phyloP scores from a whole-genome alignment of 2,329 filamentous ascomycete species.

The Paraphaeosphaeria sporulosa region DNA sequence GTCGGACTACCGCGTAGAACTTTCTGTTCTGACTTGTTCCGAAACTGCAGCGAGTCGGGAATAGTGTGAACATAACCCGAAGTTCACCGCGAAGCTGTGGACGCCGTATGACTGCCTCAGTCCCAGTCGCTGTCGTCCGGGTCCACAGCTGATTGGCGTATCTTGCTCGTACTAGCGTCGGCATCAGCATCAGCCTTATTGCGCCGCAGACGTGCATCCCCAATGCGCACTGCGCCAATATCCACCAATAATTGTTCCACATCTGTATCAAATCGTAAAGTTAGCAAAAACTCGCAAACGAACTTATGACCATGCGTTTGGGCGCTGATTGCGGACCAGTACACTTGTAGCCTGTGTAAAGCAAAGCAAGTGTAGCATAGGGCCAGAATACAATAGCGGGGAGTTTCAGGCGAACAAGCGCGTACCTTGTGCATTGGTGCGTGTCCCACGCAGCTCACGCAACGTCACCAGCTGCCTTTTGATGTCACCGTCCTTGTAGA shows the following conservation, averaged over 20 bases:
- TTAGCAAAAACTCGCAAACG: constrained; percentile 13
- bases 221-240: constrained; percentile 78
- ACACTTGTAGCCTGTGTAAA: neutral
- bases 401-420: constrained; percentile 10
- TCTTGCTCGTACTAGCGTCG: constrained; percentile 62
- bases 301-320: neutral
- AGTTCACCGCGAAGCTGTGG: neutral
- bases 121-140: constrained; percentile 69
- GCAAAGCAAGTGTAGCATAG: neutral
- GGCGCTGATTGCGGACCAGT: neutral
- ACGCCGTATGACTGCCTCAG: constrained; percentile 45
- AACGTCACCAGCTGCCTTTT: constrained; percentile 91
- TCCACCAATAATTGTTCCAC: constrained; percentile 84
- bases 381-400: neutral
- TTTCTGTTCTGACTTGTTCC: neutral
- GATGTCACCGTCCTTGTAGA: constrained; percentile 94
- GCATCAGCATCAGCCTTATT: constrained; percentile 61
- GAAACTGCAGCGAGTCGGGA: neutral
- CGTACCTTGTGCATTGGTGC: constrained; percentile 37
- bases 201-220: constrained; percentile 77
- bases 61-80: neutral
- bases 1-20: neutral
- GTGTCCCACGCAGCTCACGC: constrained; percentile 72
- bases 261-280: constrained; percentile 54
- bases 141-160: constrained; percentile 50